A percentile compares a stretch with the other conserved stretches of the same genome.
Conservation (phyloP, 2,329 filamentous ascomycete genomes). For the Graphiopsis chlorocephala region DNA sequence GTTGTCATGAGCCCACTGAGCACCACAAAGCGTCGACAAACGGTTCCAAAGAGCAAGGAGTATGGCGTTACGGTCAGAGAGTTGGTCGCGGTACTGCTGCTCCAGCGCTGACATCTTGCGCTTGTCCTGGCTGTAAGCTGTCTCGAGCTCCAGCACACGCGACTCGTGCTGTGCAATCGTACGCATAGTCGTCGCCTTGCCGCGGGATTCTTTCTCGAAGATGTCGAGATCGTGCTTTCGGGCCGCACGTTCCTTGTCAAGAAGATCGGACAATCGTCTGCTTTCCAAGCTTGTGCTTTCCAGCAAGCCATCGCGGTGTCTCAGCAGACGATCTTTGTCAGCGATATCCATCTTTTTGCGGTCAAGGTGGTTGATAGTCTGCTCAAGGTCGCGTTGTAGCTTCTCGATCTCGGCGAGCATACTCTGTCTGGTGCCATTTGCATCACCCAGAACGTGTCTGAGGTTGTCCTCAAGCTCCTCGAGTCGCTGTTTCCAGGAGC, state of each 20-base stretch:
- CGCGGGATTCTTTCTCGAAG: slow-evolving; percentile 84
- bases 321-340: slow-evolving; percentile 89
- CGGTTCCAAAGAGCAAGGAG: slow-evolving; percentile 88
- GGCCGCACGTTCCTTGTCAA: slow-evolving; percentile 84
- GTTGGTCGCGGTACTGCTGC: slow-evolving; percentile 77
- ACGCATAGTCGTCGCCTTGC: slow-evolving; percentile 80
- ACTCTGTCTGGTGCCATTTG: slow-evolving; percentile 80
- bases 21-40: slow-evolving; percentile 79
- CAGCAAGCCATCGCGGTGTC: slow-evolving; percentile 81
- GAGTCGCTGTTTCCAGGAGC: slow-evolving; percentile 85
- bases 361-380: slow-evolving; percentile 78
- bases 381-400: slow-evolving; percentile 82
- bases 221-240: slow-evolving; percentile 84
- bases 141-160: slow-evolving; percentile 81
- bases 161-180: slow-evolving; percentile 82
- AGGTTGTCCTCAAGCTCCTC: slow-evolving; percentile 88
- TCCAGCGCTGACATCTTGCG: slow-evolving; percentile 75
- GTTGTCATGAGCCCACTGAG: slow-evolving; percentile 88
- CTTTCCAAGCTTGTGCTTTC: slow-evolving; percentile 87
- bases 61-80: slow-evolving; percentile 84
- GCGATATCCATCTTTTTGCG: slow-evolving; percentile 70
- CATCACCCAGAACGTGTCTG: slow-evolving; percentile 80
- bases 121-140: slow-evolving; percentile 72
- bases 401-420: slow-evolving; percentile 80
- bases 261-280: slow-evolving; percentile 76